These are phyloP conservation scores for Fomitopsis schrenkii DNA, from an alignment of 1,284 basidiomycete species.

Conservation along the genomic window DNA sequence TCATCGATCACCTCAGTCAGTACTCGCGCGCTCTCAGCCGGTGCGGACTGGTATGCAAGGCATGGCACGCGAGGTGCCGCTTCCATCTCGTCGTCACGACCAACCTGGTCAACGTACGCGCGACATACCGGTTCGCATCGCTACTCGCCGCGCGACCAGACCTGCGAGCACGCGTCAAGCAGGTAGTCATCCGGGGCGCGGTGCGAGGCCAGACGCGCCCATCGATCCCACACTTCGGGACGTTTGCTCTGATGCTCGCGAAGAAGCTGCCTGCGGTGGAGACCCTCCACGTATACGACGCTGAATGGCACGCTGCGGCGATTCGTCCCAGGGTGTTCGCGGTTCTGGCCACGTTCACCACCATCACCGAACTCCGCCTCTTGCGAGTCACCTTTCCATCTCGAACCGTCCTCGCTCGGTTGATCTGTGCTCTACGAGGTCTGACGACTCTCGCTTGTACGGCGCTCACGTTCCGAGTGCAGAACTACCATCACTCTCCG, in stretches of 20 bases:
- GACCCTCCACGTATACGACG: background rate
- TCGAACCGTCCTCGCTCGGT: background rate
- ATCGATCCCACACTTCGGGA: background rate
- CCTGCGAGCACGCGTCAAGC: background rate
- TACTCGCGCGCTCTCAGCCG: background rate
- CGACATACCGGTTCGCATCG: background rate
- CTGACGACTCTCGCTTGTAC: background rate
- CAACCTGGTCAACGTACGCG: background rate
- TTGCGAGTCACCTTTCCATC: background rate
- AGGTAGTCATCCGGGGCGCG: background rate
- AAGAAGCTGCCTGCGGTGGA: background rate
- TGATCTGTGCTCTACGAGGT: background rate
- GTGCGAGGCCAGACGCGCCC: background rate
- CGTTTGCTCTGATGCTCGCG: background rate
- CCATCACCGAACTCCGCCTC: background rate
- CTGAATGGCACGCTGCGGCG: background rate
- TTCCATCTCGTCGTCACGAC: background rate
- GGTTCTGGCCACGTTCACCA: background rate
- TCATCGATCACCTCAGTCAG: background rate
- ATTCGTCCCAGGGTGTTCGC: background rate
- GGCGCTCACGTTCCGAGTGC: background rate
- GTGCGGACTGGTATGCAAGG: background rate
- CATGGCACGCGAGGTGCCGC: background rate
- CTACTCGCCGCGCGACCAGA: background rate
- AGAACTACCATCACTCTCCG: background rate